Conservation (phyloP, 805 yeast species). For the Monosporozyma servazzii region DNA sequence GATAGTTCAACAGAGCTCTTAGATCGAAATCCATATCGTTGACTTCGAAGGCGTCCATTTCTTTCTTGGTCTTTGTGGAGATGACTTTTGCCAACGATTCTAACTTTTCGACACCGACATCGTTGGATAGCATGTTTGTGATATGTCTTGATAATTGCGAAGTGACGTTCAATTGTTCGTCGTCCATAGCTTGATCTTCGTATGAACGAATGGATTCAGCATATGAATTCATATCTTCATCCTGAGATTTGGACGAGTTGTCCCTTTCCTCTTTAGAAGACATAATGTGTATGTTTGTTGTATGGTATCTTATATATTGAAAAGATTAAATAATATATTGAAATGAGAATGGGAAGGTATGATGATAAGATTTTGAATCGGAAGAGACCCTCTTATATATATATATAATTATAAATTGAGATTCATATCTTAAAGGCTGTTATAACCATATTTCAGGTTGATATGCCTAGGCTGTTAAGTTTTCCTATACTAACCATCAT, state of each 20-base stretch:
- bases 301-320: not conserved
- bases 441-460: too few relatives aligned
- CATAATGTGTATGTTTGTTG: slow-evolving; percentile 7
- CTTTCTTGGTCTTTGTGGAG: slow-evolving; percentile 40
- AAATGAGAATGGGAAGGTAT: not conserved
- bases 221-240: slow-evolving; percentile 13
- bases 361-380: not conserved
- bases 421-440: too few relatives aligned
- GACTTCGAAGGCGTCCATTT: slow-evolving; percentile 38
- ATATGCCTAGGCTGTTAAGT: not conserved
- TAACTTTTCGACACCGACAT: slow-evolving; percentile 33
- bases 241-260: slow-evolving; percentile 10
- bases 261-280: slow-evolving; percentile 17
- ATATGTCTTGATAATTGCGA: slow-evolving; percentile 26
- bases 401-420: not conserved
- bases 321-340: not conserved
- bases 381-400: not conserved
- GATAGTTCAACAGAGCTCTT: slow-evolving; percentile 33
- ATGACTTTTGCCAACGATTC: slow-evolving; percentile 43
- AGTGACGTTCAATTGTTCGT: slow-evolving; percentile 19
- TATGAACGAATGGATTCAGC: slow-evolving; percentile 22
- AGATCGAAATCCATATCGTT: slow-evolving; percentile 40
- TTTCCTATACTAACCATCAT: too few relatives aligned
- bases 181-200: slow-evolving; percentile 10
- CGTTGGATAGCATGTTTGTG: slow-evolving; percentile 27